Evolutionary conservation across 2,329 filamentous ascomycete species (phyloP).

Genomic region (Cladosporium sp.): DNA sequence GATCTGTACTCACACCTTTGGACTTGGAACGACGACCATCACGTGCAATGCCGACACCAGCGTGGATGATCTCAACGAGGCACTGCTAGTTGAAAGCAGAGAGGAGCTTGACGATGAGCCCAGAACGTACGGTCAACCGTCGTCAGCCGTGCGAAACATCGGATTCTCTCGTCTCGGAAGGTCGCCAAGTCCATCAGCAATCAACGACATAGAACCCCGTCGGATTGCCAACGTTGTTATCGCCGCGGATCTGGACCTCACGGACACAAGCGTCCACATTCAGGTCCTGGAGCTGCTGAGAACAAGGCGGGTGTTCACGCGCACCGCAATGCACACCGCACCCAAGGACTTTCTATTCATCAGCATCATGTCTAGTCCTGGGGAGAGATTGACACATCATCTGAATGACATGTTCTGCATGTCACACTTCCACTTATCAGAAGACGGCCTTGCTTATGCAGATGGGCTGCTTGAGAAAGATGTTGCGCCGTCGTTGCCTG

Average conservation of each 20-base stretch:
- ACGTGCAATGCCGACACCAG: conserved; percentile 68
- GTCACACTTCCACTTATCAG: conserved; percentile 65
- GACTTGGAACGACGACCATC: conserved; percentile 62
- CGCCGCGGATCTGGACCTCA: conserved; percentile 69
- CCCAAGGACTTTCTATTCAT: conserved; percentile 76
- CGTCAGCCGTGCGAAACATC: neutral
- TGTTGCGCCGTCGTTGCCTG: conserved; percentile 23
- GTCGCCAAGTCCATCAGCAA: conserved; percentile 1
- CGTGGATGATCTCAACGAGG: conserved; percentile 71
- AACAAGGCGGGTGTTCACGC: conserved; percentile 69
- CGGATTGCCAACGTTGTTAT: conserved; percentile 77
- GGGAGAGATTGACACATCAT: conserved; percentile 35
- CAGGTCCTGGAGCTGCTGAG: conserved; percentile 73
- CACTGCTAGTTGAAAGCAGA: conserved; percentile 49
- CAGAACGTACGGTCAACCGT: neutral
- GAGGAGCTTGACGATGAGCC: neutral
- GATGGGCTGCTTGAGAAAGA: neutral
- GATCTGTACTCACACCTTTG: conserved; percentile 64
- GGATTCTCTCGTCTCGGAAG: conserved; percentile 1
- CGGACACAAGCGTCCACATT: conserved; percentile 71
- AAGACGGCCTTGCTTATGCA: conserved; percentile 19
- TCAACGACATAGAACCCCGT: conserved; percentile 37
- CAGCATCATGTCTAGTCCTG: conserved; percentile 49
- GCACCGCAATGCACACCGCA: conserved; percentile 64
- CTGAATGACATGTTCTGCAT: conserved; percentile 79